These are phyloP conservation scores for Penicillium brevicompactum DNA, from an alignment of 2,329 filamentous ascomycete genomes.

Conservation along the genomic window DNA sequence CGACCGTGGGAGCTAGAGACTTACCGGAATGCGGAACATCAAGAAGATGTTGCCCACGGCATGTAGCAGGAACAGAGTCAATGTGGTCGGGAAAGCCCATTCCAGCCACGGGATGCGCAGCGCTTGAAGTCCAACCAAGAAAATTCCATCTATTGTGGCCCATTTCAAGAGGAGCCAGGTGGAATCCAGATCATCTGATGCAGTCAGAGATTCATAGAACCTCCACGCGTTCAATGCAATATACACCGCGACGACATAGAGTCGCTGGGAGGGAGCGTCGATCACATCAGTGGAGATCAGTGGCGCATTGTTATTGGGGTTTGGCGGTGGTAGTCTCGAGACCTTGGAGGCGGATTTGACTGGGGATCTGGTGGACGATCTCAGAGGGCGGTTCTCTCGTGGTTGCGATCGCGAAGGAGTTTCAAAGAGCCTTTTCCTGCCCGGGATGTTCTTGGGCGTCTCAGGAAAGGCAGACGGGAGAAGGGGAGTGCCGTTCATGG, in stretches of 20 bases:
- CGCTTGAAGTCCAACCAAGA: constrained; percentile 82
- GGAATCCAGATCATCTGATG: constrained; percentile 83
- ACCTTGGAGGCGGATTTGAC: constrained; percentile 25
- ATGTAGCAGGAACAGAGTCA: constrained; percentile 71
- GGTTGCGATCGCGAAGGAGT: constrained; percentile 29
- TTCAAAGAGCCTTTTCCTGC: constrained; percentile 33
- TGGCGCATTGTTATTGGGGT: constrained; percentile 49
- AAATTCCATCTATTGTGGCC: constrained; percentile 81
- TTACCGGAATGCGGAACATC: constrained; percentile 86
- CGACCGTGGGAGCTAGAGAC: constrained; percentile 28
- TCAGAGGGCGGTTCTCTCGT: constrained; percentile 22
- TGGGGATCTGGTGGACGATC: constrained; percentile 22
- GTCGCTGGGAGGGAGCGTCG: constrained; percentile 86
- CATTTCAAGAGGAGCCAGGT: constrained; percentile 92
- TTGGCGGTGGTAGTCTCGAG: constrained; percentile 18
- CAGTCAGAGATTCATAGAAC: constrained; percentile 79
- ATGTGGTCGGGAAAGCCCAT: constrained; percentile 75
- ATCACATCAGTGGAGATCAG: constrained; percentile 79
- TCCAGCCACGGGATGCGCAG: constrained; percentile 96
- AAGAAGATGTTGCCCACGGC: constrained; percentile 76
- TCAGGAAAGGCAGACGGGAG: constrained; percentile 79
- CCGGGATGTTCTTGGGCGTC: constrained; percentile 62
- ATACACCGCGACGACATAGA: constrained; percentile 84
- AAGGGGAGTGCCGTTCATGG: constrained; percentile 82
- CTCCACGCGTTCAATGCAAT: constrained; percentile 76